Evolutionary conservation across 139 green algal genomes (phyloP), one percentile per base, ranked within the genome.

Genomic region (Diplosphaera chodatii): DNA sequence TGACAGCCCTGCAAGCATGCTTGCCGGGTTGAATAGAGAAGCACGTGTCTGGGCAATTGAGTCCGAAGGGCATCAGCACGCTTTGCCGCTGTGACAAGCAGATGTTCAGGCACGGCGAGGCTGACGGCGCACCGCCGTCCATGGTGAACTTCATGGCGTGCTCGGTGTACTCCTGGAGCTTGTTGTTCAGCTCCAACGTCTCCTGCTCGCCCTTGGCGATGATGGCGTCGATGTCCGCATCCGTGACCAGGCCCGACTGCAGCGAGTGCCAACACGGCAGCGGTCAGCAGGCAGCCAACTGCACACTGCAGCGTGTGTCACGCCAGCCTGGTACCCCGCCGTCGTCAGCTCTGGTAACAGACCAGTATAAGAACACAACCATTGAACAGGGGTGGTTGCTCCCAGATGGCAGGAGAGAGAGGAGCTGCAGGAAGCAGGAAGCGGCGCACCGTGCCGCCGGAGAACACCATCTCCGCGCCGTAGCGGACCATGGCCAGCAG

Each of bases 401-500:
- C 10, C 13, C 37, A 48, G 13, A 48, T 8, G 37, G 37, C 8
- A 48, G 13, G 37, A 13, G 37, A 48, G 13, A 8, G 37, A 13
- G 37, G 13, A 48, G 37, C 10, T 8, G 13, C 8, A 48, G 8
- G 37, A 48, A 13, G 13, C 8, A 48, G 37, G 37, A 13, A 59
- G 25, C 4, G 48, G 48, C 48, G 48, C 18, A 59, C 48, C 16
- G 48, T 59, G 48, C 71, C 87, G 21, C 74, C 86, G 72, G 79
- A 91, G 84, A 99, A 99, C 16, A 99, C 91, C 75, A 95, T 88
- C 76, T 99, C 95, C 16, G 95, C 95, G 48, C 95, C 95, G 66
- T 96, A 98, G n/a, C 94, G 90, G 72, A 99, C 92, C 95, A 99
- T 99, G 78, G 68, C 79, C 30, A 98, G 84, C 76, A 99, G 87